These are phyloP conservation scores for Diversispora eburnea DNA, from an alignment of 192 early-diverging fungal genomes.

Conservation along the genomic window DNA sequence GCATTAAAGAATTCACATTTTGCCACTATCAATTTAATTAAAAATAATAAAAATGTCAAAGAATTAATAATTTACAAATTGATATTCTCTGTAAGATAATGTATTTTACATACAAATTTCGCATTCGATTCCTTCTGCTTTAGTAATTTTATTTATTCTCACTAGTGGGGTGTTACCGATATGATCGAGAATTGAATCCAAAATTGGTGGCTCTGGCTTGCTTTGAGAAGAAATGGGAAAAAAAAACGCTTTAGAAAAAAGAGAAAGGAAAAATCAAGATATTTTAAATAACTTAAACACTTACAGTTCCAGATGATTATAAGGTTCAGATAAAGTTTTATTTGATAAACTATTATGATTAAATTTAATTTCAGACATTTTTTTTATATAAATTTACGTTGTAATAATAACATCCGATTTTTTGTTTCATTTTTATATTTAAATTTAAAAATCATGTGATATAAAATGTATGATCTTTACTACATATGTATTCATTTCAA, in stretches of 20 bases:
- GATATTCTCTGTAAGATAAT: neutral
- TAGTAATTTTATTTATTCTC: constrained; percentile 82
- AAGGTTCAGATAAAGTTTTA: neutral
- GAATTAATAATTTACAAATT: neutral
- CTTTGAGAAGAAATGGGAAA: constrained; percentile 24
- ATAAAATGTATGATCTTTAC: no score
- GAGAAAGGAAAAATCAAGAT: neutral
- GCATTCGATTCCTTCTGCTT: constrained; percentile 89
- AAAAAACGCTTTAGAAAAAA: neutral
- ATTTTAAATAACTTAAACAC: neutral
- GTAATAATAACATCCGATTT: no score
- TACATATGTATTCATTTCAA: no score
- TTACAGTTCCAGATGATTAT: neutral
- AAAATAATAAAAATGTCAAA: constrained; percentile 28
- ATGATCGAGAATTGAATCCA: constrained; percentile 87
- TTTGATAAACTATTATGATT: neutral
- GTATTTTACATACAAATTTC: constrained; percentile 69
- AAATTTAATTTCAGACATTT: no score
- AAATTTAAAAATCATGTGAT: no score
- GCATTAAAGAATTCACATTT: constrained; percentile 99
- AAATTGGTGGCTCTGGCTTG: constrained; percentile 71
- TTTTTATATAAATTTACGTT: no score
- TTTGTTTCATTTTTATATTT: no score
- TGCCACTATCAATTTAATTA: constrained; percentile 50
- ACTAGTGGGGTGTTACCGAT: constrained; percentile 97